These are phyloP conservation scores for Chytriomyces confervae DNA, from an alignment of 192 early-diverging fungal species.

Conservation along the genomic window DNA sequence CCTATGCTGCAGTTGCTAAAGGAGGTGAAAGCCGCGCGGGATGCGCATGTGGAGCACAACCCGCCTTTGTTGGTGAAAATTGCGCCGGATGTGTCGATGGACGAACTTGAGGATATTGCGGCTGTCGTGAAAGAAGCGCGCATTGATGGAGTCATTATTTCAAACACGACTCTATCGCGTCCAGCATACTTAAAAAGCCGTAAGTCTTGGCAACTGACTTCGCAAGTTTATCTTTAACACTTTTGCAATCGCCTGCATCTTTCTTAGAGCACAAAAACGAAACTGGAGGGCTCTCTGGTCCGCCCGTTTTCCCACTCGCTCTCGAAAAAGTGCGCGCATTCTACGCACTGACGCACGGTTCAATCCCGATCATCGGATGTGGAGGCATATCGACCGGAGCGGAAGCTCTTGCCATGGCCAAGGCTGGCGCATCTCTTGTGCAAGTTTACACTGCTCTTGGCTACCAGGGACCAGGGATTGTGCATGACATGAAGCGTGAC, in stretches of 20 bases:
- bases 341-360: slow-evolving; percentile 76
- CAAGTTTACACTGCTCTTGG: slow-evolving; percentile 84
- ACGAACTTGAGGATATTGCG: slow-evolving; percentile 81
- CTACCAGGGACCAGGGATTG: slow-evolving; percentile 79
- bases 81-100: slow-evolving; percentile 78
- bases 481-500: slow-evolving; percentile 79
- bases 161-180: slow-evolving; percentile 86
- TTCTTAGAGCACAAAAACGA: slow-evolving; percentile 47
- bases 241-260: slow-evolving; percentile 28
- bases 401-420: slow-evolving; percentile 80
- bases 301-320: slow-evolving; percentile 73
- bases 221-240: not conserved
- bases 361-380: slow-evolving; percentile 84
- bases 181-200: slow-evolving; percentile 64
- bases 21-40: slow-evolving; percentile 59
- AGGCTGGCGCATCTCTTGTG: slow-evolving; percentile 80
- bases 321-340: slow-evolving; percentile 66
- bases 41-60: slow-evolving; percentile 48
- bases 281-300: slow-evolving; percentile 84
- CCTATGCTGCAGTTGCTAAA: slow-evolving; percentile 74
- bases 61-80: slow-evolving; percentile 91
- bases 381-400: slow-evolving; percentile 80
- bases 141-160: slow-evolving; percentile 86
- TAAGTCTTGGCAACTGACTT: slow-evolving; percentile 33
- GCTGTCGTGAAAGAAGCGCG: slow-evolving; percentile 70